phyloP scores from a whole-genome alignment of 2,329 filamentous ascomycete genomes.

The Fusarium sp. region DNA sequence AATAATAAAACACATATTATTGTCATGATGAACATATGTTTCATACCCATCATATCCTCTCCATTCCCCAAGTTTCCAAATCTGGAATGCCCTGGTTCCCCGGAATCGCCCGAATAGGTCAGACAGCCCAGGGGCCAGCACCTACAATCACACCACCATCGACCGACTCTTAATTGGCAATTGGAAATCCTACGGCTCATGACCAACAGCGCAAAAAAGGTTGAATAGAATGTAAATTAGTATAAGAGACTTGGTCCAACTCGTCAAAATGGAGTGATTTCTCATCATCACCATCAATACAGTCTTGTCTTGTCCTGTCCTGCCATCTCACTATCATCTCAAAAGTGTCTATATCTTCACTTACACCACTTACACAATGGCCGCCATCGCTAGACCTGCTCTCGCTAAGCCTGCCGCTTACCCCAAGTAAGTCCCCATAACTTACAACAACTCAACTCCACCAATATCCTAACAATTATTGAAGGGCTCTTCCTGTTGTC shows the following conservation, averaged over 20 bases:
- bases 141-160: constrained; percentile 40
- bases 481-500: constrained; percentile 34
- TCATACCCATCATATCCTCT: neutral
- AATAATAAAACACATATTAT: neutral
- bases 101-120: constrained; percentile 42
- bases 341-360: constrained; percentile 12
- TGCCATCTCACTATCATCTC: neutral
- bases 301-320: neutral
- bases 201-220: neutral
- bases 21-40: neutral
- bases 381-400: constrained; percentile 20
- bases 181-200: constrained; percentile 28
- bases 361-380: constrained; percentile 38
- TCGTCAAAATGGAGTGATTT: constrained; percentile 27
- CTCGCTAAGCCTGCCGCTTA: constrained; percentile 21
- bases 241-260: constrained; percentile 31
- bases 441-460: neutral
- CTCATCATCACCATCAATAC: constrained; percentile 12
- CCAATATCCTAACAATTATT: neutral
- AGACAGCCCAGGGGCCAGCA: constrained; percentile 34
- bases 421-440: constrained; percentile 31
- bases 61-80: constrained; percentile 18
- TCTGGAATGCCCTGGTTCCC: constrained; percentile 17
- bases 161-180: constrained; percentile 32
- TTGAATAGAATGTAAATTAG: neutral